These are phyloP conservation scores for Crucihimalaya himalaica DNA, from an alignment of 345 rosid genomes.

Conservation along the genomic window DNA sequence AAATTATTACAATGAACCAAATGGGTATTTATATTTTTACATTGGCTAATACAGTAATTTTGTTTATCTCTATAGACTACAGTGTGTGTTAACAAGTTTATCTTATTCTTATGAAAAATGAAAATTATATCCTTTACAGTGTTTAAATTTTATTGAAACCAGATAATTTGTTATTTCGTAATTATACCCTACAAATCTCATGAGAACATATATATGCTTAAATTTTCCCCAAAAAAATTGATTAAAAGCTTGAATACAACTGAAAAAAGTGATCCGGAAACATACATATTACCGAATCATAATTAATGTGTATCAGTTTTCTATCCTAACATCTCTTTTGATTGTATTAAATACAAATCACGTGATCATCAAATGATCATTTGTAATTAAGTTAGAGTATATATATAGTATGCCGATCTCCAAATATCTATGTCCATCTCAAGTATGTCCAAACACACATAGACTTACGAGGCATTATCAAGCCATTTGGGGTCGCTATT, in stretches of 20 bases:
- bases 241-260: no score
- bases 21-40: not conserved
- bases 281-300: no score
- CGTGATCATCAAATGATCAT: not conserved
- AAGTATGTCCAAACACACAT: not conserved
- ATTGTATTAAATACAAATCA: not conserved
- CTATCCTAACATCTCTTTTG: not conserved
- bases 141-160: not conserved
- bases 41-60: no score
- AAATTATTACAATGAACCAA: not conserved
- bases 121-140: no score
- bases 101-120: no score
- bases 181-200: not conserved
- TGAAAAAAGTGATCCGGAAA: no score
- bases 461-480: slow-evolving; percentile 39
- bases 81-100: not conserved
- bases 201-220: no score
- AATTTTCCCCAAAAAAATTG: not conserved
- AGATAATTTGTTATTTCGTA: not conserved
- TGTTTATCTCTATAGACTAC: not conserved
- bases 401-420: not conserved
- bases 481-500: slow-evolving; percentile 38
- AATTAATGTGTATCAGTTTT: not conserved
- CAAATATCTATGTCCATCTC: not conserved
- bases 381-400: no score